Evolutionary conservation across 2,329 filamentous ascomycete species (phyloP), one percentile per base, ranked within the genome.

Genomic region (Pleurostoma richardsiae): DNA sequence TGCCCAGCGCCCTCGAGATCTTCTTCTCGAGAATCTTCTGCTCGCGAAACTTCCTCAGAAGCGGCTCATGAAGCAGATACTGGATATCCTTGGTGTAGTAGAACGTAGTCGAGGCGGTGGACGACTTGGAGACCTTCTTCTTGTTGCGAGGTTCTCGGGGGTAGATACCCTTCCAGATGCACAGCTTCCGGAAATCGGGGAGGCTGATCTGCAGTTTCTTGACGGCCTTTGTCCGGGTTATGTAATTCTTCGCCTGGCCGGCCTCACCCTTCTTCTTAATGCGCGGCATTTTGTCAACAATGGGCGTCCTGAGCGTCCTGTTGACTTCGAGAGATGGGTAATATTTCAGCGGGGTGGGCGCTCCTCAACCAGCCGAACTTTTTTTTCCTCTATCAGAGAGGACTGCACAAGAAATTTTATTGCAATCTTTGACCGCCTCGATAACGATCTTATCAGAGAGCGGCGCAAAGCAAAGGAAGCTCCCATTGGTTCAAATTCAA

Each of bases 91-190:
- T 96, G 64, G 91, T 73, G 63, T 86, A 87, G 72, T 87, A 87
- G 58, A 97, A 99, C 52, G 94, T 99, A 29, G 92, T 97, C 47
- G 87, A 91, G 51, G 86, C 84, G 33, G 88, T 96, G 29, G 90
- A 83, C 50, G 88, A 90, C 70, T 95, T 96, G 64, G 87, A 89
- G 39, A 88, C 94, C 80, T 96, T 96, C 77, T 95, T 96, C 77
- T 90, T 92, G 75, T 87, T 96, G 63, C 94, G 83, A 54, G 94
- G 94, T 76, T 99, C 94, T 62, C 94, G 88, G 55, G 94, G 94
- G 71, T 96, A 99, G 67, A 99, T 97, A 60, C 91, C 94, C 77
- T 97, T 97, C 86, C 96, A 99, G 69, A 99, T 99, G 74, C 94
- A 99, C 65, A 99, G 80, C 73, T 95, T 87, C 72, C 94, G 86